Evolutionary conservation across 331 rosid species (phyloP).

Genomic region (Rhamnella rubrinervis): DNA sequence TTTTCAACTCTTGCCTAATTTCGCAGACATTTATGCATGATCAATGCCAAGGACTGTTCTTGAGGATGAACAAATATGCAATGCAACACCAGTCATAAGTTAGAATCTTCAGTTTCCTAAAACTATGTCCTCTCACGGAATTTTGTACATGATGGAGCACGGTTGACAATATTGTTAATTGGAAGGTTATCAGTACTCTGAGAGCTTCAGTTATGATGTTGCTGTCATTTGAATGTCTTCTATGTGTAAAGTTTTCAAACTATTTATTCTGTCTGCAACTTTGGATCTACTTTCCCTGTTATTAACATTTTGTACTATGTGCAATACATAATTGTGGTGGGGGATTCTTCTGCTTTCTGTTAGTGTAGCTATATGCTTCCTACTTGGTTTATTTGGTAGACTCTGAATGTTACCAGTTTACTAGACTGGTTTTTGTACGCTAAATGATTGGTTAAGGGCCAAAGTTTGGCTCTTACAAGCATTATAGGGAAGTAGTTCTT

Average conservation of each 20-base stretch:
- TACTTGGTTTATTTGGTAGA: neutral
- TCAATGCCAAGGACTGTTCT: slow-evolving; percentile 1
- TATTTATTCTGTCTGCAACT: neutral
- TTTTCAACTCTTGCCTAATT: neutral
- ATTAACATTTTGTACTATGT: too few relatives aligned
- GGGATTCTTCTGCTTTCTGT: neutral
- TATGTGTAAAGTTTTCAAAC: neutral
- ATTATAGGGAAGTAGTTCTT: neutral
- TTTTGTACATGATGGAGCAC: neutral
- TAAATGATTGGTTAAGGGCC: neutral
- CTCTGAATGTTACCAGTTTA: neutral
- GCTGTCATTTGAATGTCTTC: neutral
- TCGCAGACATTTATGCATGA: neutral
- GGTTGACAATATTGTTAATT: neutral
- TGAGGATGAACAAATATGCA: neutral
- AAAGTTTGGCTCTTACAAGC: neutral
- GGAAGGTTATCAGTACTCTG: neutral
- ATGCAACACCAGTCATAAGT: neutral
- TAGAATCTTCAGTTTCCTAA: neutral
- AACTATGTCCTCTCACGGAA: neutral
- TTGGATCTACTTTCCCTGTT: too few relatives aligned
- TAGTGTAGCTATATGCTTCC: neutral
- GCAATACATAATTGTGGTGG: too few relatives aligned
- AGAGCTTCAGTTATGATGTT: neutral
- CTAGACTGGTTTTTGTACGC: neutral